A percentile compares a stretch with the other conserved stretches of the same genome.
Conservation (phyloP, 1,284 basidiomycete genomes). For the Stereum hirsutum region DNA sequence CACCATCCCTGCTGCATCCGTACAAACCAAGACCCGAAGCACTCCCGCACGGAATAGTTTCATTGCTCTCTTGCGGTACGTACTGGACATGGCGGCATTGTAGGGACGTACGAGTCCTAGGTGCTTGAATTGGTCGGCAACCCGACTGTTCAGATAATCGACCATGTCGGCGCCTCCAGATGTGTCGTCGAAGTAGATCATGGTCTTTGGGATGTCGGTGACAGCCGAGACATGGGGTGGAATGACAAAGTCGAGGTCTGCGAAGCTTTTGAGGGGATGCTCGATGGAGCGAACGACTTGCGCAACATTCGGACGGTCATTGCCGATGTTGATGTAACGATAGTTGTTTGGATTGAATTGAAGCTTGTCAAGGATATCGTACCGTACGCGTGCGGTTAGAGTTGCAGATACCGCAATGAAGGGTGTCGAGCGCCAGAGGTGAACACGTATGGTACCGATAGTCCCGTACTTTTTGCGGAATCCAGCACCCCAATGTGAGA, state of each 20-base stretch:
- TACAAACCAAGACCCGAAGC: conserved; percentile 15
- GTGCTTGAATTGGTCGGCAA: background rate
- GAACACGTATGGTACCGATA: conserved; percentile 24
- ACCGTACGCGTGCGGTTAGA: conserved; percentile 20
- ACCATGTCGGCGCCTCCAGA: conserved; percentile 12
- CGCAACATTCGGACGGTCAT: conserved; percentile 29
- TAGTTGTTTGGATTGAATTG: conserved; percentile 16
- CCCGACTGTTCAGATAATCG: conserved; percentile 10
- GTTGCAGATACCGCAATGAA: conserved; percentile 31
- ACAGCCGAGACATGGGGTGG: conserved; percentile 3
- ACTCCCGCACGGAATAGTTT: conserved; percentile 7
- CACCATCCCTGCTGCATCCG: conserved; percentile 25
- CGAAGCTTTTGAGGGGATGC: conserved; percentile 24
- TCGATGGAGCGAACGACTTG: conserved; percentile 27
- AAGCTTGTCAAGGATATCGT: conserved; percentile 23
- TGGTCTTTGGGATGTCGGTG: conserved; percentile 12
- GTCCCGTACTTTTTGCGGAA: conserved; percentile 30
- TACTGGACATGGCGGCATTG: conserved; percentile 12
- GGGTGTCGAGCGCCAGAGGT: conserved; percentile 23
- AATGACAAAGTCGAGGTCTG: conserved; percentile 29
- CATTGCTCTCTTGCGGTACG: conserved; percentile 12
- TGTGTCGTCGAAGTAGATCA: conserved; percentile 16
- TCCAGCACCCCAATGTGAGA: conserved; percentile 29
- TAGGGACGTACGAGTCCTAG: conserved; percentile 11
- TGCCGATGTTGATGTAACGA: conserved; percentile 21